Base-by-base conservation (phyloP, 116 monocot genomes). In the Phalaenopsis hybrid region DNA sequence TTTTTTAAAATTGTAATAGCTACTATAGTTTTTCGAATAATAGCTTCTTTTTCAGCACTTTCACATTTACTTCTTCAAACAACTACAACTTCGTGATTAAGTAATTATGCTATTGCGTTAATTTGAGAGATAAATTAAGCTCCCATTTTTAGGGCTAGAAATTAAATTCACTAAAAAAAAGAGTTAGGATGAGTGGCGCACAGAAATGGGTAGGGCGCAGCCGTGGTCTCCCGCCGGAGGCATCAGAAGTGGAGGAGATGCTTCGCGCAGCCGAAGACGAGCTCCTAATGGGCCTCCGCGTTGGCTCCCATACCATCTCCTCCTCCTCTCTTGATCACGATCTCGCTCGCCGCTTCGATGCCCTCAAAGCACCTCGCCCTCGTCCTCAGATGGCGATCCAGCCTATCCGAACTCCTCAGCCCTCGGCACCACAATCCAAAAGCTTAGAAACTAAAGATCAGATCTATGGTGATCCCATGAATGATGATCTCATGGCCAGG, bases 181-280 rank as follows among this genome's bases (percentile, higher is more conserved):
- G 10, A 0, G 48, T 5, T 49, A 28, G 10, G 81, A 82, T 82
- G 82, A 82, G 72, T 28, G 68, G 68, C 50, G 8, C 10, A 61
- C 41, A 49, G 69, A n/a, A 70, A n/a, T 68, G 34, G 74, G 78
- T 69, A 18, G 59, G 55, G 70, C 17, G 25, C 70, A 43, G 28
- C 25, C 12, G 59, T 6, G 74, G 76, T 16, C 44, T 8, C 0
- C 43, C 72, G 67, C 49, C 16, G 74, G 37, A 58, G 12, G 80
- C 78, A 1, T 75, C 81, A 21, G 96, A 87, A 75, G 96, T 96
- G 67, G 93, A 92, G 15, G 86, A 89, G 65, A 86, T 92, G 59
- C 93, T 93, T 20, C 87, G 88, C n/a, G 91, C 87, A 9, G 89
- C 92, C 5, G 85, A 93, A 81, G 96, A 93, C 78, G 88, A 92